Percentiles rank a stretch among this genome's conserved stretches.
These are phyloP conservation scores for Apostasia shenzhenica DNA, from an alignment of 106 monocot species.

Conservation along the genomic window DNA sequence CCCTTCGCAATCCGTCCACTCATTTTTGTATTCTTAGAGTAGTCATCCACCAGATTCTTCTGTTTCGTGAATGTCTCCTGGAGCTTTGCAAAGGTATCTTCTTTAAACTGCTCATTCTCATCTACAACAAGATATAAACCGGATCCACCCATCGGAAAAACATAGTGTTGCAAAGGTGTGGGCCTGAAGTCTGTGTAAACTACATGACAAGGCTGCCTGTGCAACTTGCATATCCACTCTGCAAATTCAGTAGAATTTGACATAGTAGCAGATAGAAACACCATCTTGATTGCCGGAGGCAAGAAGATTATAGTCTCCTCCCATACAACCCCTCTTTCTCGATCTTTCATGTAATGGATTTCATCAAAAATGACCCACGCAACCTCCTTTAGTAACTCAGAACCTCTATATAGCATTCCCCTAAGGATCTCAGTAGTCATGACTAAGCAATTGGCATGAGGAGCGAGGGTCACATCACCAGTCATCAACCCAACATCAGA, in stretches of 20 bases:
- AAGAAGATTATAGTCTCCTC: slow-evolving; percentile 98
- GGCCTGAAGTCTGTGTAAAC: slow-evolving; percentile 98
- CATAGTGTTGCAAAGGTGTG: slow-evolving; percentile 93
- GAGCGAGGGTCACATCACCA: slow-evolving; percentile 86
- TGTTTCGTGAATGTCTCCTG: slow-evolving; percentile 80
- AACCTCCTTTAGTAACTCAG: slow-evolving; percentile 93
- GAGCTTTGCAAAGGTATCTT: slow-evolving; percentile 77
- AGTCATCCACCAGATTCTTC: slow-evolving; percentile 29
- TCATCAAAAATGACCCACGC: slow-evolving; percentile 99
- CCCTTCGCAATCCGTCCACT: slow-evolving; percentile 74
- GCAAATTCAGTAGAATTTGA: slow-evolving; percentile 98
- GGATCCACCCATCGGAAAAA: slow-evolving; percentile 82
- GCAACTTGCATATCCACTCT: slow-evolving; percentile 96
- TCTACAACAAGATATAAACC: slow-evolving; percentile 97
- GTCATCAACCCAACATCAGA: slow-evolving; percentile 96
- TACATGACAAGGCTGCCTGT: slow-evolving; percentile 97
- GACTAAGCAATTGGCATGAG: slow-evolving; percentile 91
- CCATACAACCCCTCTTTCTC: slow-evolving; percentile 99
- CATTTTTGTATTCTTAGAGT: slow-evolving; percentile 32
- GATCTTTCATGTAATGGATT: slow-evolving; percentile 99
- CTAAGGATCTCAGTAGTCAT: slow-evolving; percentile 99
- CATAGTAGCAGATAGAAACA: slow-evolving; percentile 96
- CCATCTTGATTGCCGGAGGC: slow-evolving; percentile 95
- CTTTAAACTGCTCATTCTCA: slow-evolving; percentile 95
- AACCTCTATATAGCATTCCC: slow-evolving; percentile 93